Conservation (phyloP, 331 rosid species). For the Phaseolus coccineus region DNA sequence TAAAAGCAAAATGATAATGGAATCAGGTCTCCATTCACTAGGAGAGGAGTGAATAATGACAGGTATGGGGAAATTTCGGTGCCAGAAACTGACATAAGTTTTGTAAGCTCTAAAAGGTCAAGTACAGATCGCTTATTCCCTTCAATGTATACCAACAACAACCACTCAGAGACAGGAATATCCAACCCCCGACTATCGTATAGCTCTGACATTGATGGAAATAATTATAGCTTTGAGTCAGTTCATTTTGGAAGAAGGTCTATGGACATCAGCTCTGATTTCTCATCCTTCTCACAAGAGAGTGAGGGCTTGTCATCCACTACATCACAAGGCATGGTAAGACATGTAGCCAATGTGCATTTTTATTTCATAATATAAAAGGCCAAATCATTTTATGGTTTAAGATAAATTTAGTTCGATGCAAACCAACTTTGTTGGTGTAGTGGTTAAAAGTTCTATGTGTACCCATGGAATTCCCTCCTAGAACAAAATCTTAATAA, state of each 20-base stretch:
- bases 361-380: constrained; percentile 6
- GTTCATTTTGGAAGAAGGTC: constrained; percentile 58
- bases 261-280: constrained; percentile 52
- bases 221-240: constrained; percentile 67
- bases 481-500: too few relatives aligned
- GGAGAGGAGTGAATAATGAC: constrained; percentile 57
- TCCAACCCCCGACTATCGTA: constrained; percentile 57
- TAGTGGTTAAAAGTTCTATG: too few relatives aligned
- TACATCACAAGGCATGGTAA: constrained; percentile 61
- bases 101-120: constrained; percentile 72
- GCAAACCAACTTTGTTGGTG: too few relatives aligned
- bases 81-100: constrained; percentile 68
- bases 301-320: constrained; percentile 59
- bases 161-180: constrained; percentile 48
- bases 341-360: constrained; percentile 16
- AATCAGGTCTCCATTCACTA: constrained; percentile 81
- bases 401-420: not conserved
- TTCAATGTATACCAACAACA: constrained; percentile 31
- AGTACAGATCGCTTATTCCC: constrained; percentile 68
- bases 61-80: constrained; percentile 54
- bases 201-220: constrained; percentile 62
- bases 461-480: too few relatives aligned
- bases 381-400: not conserved
- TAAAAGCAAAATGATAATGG: constrained; percentile 12
- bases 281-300: constrained; percentile 68